Conservation (phyloP, 108 stramenopile genomes). For the Stephanodiscus minutulus region DNA sequence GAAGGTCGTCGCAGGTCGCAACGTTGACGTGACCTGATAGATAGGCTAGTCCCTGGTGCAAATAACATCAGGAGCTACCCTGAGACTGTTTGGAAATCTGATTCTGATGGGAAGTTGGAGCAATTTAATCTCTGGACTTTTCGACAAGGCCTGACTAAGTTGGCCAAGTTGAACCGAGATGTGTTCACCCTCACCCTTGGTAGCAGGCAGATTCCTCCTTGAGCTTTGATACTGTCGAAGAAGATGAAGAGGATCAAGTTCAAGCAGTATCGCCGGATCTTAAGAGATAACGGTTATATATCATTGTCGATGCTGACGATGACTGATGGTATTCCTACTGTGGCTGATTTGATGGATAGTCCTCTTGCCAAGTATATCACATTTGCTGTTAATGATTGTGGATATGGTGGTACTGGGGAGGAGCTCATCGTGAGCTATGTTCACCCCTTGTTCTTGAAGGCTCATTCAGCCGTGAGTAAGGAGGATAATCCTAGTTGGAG, state of each 20-base stretch:
- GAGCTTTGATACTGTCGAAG: not conserved
- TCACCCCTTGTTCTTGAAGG: too few relatives aligned
- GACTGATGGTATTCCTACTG: not conserved
- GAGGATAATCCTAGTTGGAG: too few relatives aligned
- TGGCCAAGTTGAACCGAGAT: not conserved
- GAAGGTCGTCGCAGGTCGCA: too few relatives aligned
- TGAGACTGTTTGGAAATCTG: not conserved
- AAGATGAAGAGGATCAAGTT: not conserved
- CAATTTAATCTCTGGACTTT: not conserved
- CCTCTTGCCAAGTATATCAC: too few relatives aligned
- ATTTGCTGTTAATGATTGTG: too few relatives aligned
- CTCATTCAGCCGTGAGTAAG: too few relatives aligned
- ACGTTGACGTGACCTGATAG: too few relatives aligned
- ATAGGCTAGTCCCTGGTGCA: too few relatives aligned
- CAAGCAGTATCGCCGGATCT: constrained; percentile 1
- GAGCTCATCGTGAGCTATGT: too few relatives aligned
- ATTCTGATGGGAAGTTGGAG: not conserved
- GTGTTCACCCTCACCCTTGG: not conserved
- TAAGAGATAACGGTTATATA: not conserved
- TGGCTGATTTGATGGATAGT: too few relatives aligned
- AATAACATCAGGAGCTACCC: not conserved
- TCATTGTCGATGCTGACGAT: not conserved
- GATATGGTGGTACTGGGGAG: too few relatives aligned
- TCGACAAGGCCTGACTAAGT: too few relatives aligned
- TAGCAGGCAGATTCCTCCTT: not conserved